Percentiles rank a stretch among this genome's conserved stretches.
These are phyloP conservation scores for Penicillium desertorum DNA, from an alignment of 495 filamentous ascomycete genomes.

Conservation along the genomic window DNA sequence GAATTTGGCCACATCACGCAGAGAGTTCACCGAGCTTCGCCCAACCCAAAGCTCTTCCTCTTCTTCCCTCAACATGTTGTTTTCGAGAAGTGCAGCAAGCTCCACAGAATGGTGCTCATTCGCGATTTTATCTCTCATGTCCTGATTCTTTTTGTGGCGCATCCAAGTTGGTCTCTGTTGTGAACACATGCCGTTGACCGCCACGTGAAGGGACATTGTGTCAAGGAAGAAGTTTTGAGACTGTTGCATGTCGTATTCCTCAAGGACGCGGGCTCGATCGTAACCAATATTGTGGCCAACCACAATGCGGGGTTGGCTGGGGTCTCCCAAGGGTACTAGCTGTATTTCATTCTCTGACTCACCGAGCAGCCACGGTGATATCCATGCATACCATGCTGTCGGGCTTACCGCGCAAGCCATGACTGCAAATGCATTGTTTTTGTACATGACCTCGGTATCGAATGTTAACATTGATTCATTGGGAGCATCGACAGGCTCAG, in stretches of 20 bases:
- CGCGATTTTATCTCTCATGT: conserved; percentile 77
- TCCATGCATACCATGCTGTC: conserved; percentile 93
- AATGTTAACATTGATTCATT: conserved; percentile 82
- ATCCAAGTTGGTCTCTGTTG: conserved; percentile 95
- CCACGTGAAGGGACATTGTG: conserved; percentile 98
- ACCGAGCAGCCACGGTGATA: conserved; percentile 91
- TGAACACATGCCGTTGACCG: conserved; percentile 98
- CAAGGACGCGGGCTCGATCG: conserved; percentile 80
- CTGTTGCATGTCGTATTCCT: conserved; percentile 85
- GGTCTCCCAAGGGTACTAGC: conserved; percentile 81
- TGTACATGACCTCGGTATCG: conserved; percentile 97
- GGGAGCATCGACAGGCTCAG: conserved; percentile 70
- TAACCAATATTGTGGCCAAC: conserved; percentile 97
- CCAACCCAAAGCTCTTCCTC: conserved; percentile 95
- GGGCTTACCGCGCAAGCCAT: conserved; percentile 93
- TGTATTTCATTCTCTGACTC: conserved; percentile 76
- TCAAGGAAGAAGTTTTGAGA: conserved; percentile 86
- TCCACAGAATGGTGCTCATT: conserved; percentile 68
- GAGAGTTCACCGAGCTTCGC: conserved; percentile 89
- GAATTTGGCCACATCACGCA: conserved; percentile 95
- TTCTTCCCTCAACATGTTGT: conserved; percentile 66
- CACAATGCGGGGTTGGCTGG: conserved; percentile 66
- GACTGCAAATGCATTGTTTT: conserved; percentile 82
- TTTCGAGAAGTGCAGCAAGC: conserved; percentile 67
- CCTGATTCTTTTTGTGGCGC: conserved; percentile 87